Evolutionary conservation across 1,284 basidiomycete genomes (phyloP).

Genomic region (Singerocomus inundabilis): DNA sequence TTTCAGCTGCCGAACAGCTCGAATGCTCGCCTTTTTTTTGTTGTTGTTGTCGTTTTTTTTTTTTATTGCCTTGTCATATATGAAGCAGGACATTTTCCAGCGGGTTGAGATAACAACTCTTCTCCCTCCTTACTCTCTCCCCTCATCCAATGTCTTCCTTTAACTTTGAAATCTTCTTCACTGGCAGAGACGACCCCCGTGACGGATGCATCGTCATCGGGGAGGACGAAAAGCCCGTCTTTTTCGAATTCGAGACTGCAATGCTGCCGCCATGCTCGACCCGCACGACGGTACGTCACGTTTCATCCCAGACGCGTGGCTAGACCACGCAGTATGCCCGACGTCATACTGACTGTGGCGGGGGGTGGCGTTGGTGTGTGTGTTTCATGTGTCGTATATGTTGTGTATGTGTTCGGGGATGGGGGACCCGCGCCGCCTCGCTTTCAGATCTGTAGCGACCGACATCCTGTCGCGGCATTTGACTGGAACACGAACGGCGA

Average conservation of each 20-base stretch:
- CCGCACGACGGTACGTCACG: slow-evolving; percentile 51
- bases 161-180: slow-evolving; percentile 64
- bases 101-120: slow-evolving; percentile 5
- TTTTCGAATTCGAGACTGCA: slow-evolving; percentile 63
- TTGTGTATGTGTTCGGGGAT: too few relatives aligned
- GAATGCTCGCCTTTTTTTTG: slow-evolving; percentile 6
- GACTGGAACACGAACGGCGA: slow-evolving; percentile 57
- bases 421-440: too few relatives aligned
- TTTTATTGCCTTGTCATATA: slow-evolving; percentile 22
- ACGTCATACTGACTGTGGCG: too few relatives aligned
- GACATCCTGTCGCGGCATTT: slow-evolving; percentile 53
- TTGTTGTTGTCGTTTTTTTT: background rate
- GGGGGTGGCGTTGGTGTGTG: too few relatives aligned
- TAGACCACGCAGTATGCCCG: background rate
- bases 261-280: slow-evolving; percentile 31
- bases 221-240: slow-evolving; percentile 55
- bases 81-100: slow-evolving; percentile 22
- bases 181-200: slow-evolving; percentile 63
- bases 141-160: slow-evolving; percentile 28
- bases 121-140: background rate
- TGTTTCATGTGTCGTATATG: too few relatives aligned
- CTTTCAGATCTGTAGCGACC: slow-evolving; percentile 46
- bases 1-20: slow-evolving; percentile 7
- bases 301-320: background rate
- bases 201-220: slow-evolving; percentile 65